phyloP scores from a whole-genome alignment of 495 filamentous ascomycete species.

The Hapsidospora chrysogenum region DNA sequence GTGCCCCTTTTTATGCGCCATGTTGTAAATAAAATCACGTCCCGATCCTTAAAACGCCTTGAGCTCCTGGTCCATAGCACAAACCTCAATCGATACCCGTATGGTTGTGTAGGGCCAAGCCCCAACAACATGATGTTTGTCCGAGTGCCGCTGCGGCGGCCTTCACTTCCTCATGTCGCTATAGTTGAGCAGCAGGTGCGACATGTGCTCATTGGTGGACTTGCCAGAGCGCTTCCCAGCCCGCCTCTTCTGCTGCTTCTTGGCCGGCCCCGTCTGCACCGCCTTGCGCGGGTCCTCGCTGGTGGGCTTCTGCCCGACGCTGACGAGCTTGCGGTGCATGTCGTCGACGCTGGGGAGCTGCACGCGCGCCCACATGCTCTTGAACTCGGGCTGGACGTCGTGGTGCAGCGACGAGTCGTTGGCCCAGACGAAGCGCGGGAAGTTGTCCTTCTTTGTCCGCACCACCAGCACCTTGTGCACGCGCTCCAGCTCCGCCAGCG shows the following conservation, averaged over 20 bases:
- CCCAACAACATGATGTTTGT: too few relatives aligned
- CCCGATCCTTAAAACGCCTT: too few relatives aligned
- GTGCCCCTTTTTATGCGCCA: too few relatives aligned
- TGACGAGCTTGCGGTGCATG: conserved; percentile 56
- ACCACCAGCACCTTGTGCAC: conserved; percentile 68
- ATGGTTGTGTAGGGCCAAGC: too few relatives aligned
- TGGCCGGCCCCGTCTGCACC: conserved; percentile 39
- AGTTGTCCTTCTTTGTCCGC: conserved; percentile 83
- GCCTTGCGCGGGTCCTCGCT: conserved; percentile 53
- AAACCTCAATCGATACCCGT: too few relatives aligned
- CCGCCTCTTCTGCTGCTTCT: conserved; percentile 54
- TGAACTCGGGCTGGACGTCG: conserved; percentile 67
- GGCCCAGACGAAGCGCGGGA: conserved; percentile 71
- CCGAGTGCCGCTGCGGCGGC: too few relatives aligned
- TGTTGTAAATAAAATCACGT: too few relatives aligned
- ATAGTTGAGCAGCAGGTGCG: conserved; percentile 71
- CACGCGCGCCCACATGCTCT: conserved; percentile 64
- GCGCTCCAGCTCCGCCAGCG: conserved; percentile 61
- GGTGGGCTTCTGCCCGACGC: conserved; percentile 59
- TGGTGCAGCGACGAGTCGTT: conserved; percentile 66
- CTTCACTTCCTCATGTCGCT: conserved; percentile 34
- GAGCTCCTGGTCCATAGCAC: too few relatives aligned
- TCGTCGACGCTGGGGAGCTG: conserved; percentile 58
- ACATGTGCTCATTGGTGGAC: conserved; percentile 89
- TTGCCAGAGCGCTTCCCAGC: conserved; percentile 55